phyloP scores from a whole-genome alignment of 768 basidiomycete genomes.

The Mycena latifolia region DNA sequence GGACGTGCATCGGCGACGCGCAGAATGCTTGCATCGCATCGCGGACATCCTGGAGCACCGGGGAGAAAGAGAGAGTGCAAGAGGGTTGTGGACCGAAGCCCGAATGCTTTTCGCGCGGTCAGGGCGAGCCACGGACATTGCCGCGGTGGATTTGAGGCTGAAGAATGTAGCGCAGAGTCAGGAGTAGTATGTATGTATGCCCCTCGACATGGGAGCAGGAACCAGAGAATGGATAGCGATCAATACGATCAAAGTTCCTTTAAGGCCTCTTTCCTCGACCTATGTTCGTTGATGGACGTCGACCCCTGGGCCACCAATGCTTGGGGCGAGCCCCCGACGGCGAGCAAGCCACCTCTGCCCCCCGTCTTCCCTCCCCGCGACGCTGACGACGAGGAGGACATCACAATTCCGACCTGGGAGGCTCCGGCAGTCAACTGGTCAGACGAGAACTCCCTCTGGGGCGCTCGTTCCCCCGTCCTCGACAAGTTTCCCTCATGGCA shows the following conservation, averaged over 20 bases:
- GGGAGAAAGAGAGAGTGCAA: no score
- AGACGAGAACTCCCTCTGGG: conserved; percentile 45
- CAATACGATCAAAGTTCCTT: not conserved
- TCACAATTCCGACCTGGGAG: conserved; percentile 71
- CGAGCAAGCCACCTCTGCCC: conserved; percentile 24
- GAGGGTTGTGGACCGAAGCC: no score
- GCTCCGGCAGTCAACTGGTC: conserved; percentile 44
- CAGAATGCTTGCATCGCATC: no score
- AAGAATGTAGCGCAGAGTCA: not conserved
- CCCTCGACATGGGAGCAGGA: conserved; percentile 5
- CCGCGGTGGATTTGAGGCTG: no score
- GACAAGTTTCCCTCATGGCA: conserved; percentile 35
- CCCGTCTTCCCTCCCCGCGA: conserved; percentile 16
- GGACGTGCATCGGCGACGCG: not conserved
- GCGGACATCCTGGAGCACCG: no score
- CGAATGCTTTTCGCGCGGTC: no score
- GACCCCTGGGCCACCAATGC: conserved; percentile 84
- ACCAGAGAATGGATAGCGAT: conserved; percentile 16
- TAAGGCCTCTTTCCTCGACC: conserved; percentile 23
- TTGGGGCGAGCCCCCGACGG: conserved; percentile 66
- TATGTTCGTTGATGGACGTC: conserved; percentile 64
- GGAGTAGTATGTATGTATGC: not conserved
- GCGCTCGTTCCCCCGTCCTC: conserved; percentile 22
- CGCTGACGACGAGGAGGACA: conserved; percentile 59
- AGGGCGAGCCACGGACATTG: no score